phyloP scores from a whole-genome alignment of 2,329 filamentous ascomycete species.

The Trichoderma simmonsii region DNA sequence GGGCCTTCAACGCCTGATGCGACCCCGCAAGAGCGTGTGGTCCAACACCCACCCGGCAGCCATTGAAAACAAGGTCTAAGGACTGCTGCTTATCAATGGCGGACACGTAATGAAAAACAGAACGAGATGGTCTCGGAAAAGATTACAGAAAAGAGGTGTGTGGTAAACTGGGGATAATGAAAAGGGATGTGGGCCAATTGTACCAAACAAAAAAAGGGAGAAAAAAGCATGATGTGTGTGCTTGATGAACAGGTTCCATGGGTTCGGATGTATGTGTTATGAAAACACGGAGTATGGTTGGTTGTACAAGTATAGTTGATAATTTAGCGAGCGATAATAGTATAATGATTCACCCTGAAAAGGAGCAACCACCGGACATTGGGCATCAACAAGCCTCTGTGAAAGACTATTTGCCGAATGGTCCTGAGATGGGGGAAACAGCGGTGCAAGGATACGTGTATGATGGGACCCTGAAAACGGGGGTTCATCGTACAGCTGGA shows the following conservation, averaged over 20 bases:
- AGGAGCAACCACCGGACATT: neutral
- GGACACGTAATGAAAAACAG: slow-evolving; percentile 2
- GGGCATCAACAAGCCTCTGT: neutral
- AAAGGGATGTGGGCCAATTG: neutral
- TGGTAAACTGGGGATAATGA: neutral
- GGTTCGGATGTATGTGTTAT: neutral
- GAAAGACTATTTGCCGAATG: neutral
- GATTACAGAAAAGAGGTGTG: neutral
- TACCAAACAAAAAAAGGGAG: neutral
- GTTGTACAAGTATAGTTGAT: slow-evolving; percentile 8
- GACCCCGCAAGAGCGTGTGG: slow-evolving; percentile 35
- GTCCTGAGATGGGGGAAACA: neutral
- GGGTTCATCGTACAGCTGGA: neutral
- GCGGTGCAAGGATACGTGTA: slow-evolving; percentile 9
- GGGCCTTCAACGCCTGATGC: slow-evolving; percentile 54
- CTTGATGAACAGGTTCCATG: neutral
- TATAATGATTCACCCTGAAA: neutral
- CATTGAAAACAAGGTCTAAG: slow-evolving; percentile 20
- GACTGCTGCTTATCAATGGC: neutral
- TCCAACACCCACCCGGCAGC: slow-evolving; percentile 33
- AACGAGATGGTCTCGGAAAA: slow-evolving; percentile 12
- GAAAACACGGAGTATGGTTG: neutral
- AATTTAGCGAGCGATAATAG: slow-evolving; percentile 1
- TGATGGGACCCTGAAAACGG: neutral
- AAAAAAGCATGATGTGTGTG: neutral